Evolutionary conservation across 2,329 filamentous ascomycete species (phyloP).

Genomic region (Leptographium wingfieldii): DNA sequence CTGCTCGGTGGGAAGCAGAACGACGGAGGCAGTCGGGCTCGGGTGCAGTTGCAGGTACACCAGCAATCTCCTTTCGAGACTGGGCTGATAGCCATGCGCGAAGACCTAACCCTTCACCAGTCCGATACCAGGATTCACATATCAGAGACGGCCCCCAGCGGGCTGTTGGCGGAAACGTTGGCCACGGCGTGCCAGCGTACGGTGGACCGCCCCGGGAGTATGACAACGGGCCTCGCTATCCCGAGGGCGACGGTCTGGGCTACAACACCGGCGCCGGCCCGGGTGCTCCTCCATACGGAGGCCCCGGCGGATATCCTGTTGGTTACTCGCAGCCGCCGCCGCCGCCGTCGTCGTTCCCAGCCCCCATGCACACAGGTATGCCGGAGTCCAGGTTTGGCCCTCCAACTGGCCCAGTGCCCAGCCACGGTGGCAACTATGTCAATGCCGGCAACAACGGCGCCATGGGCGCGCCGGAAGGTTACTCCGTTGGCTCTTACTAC

Average conservation of each 20-base stretch:
- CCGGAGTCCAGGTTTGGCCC: constrained; percentile 8
- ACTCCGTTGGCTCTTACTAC: constrained; percentile 7
- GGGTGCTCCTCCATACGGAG: constrained; percentile 5
- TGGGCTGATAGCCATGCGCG: constrained; percentile 33
- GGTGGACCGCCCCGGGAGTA: constrained; percentile 10
- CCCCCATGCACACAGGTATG: background rate
- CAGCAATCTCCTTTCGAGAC: constrained; percentile 32
- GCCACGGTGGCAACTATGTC: background rate
- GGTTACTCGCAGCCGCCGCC: background rate
- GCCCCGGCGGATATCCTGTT: background rate
- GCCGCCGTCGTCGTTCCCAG: background rate
- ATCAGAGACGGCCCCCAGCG: constrained; percentile 10
- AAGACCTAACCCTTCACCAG: constrained; percentile 45
- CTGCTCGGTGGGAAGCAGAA: constrained; percentile 48
- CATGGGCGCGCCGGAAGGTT: constrained; percentile 8
- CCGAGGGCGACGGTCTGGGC: constrained; percentile 35
- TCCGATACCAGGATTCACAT: constrained; percentile 40
- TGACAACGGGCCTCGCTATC: constrained; percentile 35
- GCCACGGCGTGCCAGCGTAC: constrained; percentile 6
- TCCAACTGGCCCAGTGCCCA: background rate
- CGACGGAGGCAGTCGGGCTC: constrained; percentile 39
- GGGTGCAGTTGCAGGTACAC: constrained; percentile 37
- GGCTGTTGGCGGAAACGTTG: constrained; percentile 10
- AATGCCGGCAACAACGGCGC: background rate
- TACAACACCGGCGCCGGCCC: constrained; percentile 23